These are phyloP conservation scores for Termitomyces sp. DNA, from an alignment of 768 basidiomycete species.

Conservation along the genomic window DNA sequence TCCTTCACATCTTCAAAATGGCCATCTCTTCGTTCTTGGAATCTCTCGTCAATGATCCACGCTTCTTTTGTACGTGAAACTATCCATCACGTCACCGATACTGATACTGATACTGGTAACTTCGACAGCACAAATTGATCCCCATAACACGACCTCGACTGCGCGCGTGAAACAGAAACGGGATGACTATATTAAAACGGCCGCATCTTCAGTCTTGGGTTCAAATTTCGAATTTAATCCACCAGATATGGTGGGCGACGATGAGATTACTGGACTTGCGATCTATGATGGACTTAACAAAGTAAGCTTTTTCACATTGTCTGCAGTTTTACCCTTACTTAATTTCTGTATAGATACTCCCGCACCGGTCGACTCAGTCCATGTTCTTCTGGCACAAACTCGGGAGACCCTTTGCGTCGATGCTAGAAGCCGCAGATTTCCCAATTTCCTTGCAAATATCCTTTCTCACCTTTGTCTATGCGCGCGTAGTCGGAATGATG, in stretches of 20 bases:
- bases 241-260: not conserved
- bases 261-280: constrained; percentile 9
- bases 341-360: constrained; percentile 11
- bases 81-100: not conserved
- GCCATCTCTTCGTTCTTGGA: constrained; percentile 13
- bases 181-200: constrained; percentile 6
- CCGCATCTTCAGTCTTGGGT: constrained; percentile 11
- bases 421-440: constrained; percentile 24
- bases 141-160: not conserved
- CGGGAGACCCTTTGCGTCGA: constrained; percentile 22
- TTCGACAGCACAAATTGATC: constrained; percentile 10
- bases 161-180: not conserved
- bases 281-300: constrained; percentile 16
- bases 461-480: constrained; percentile 26
- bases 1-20: constrained; percentile 4
- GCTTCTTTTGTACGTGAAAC: constrained; percentile 12
- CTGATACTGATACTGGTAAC: not conserved
- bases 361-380: constrained; percentile 13
- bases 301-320: constrained; percentile 7
- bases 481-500: constrained; percentile 25
- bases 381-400: constrained; percentile 24
- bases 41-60: constrained; percentile 10
- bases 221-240: constrained; percentile 12
- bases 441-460: constrained; percentile 19
- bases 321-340: not conserved